Evolutionary conservation across 768 basidiomycete species (phyloP).

Genomic region (Kwoniella sp.): DNA sequence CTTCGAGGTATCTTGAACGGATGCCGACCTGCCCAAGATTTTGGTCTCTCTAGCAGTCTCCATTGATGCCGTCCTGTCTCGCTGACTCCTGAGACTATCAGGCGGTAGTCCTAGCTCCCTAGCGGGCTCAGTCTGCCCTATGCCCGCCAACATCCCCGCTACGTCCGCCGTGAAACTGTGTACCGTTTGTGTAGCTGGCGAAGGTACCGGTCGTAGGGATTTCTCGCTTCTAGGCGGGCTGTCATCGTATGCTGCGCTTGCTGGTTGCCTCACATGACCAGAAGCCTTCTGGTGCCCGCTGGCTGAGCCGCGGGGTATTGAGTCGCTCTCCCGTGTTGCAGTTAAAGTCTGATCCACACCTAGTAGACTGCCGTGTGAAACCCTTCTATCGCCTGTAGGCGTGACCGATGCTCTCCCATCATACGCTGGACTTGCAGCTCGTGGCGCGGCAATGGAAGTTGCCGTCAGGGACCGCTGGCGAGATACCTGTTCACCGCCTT

Average conservation of each 20-base stretch:
- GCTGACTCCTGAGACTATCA: constrained; percentile 23
- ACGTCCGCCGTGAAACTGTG: constrained; percentile 45
- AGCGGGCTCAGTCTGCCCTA: constrained; percentile 43
- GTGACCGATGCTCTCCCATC: constrained; percentile 18
- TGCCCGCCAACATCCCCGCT: constrained; percentile 46
- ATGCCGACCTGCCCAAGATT: constrained; percentile 16
- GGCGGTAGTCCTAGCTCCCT: constrained; percentile 50
- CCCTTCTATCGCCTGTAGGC: constrained; percentile 11
- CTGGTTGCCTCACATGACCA: constrained; percentile 32
- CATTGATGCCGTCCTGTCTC: constrained; percentile 1
- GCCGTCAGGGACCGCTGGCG: constrained; percentile 9
- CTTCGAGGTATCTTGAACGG: constrained; percentile 1
- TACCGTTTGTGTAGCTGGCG: constrained; percentile 12
- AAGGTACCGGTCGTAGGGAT: constrained; percentile 6
- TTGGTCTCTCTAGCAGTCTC: constrained; percentile 17
- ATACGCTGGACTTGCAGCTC: constrained; percentile 1
- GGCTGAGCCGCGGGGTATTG: not conserved
- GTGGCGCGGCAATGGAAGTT: constrained; percentile 8
- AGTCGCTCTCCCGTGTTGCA: not conserved
- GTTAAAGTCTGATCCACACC: constrained; percentile 30
- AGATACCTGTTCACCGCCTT: not conserved
- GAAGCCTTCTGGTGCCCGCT: constrained; percentile 10
- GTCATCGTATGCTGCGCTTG: constrained; percentile 25
- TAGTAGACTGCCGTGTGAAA: constrained; percentile 2
- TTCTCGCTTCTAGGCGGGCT: constrained; percentile 1